Base-by-base conservation (phyloP, 1,284 basidiomycete genomes). In the Papiliotrema laurentii region DNA sequence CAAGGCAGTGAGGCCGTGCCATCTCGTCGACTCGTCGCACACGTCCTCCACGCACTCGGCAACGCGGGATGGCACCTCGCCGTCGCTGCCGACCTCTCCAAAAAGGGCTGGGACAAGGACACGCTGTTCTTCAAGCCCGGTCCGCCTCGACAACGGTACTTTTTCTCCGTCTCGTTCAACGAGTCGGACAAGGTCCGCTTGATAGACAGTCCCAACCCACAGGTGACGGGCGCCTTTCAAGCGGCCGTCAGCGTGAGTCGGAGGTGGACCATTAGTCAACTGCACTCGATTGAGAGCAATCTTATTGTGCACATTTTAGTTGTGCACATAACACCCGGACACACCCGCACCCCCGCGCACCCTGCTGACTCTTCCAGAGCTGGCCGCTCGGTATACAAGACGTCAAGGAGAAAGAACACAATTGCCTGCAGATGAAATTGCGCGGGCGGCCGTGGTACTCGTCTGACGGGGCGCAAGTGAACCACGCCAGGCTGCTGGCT, bases 131-230 rank as follows among this genome's bases (percentile, higher is more conserved):
- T 72, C 53, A 60, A 58, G 33, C 49, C 58, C 1, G 66, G 64
- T 4, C 57, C 59, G 19, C 56, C 62, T 2, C 24, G 48, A 2
- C 56, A 61, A 46, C 54, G 63, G 24, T 58, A 53, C 30, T 63
- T 65, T 55, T 72, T 70, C 49, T 33, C 56, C 13, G 47, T 72
- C 2, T 54, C 55, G 5, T 69, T 72, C 51, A 68, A 70, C 45
- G 63, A 68, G 50, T 45, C 31, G 5, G 68, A 72, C 45, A 70
- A 69, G 59, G 55, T 72, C 22, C 56, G 69, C n/a, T 47, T 72
- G 18, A 70, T 72, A 18, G 69, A 72, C 48, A 47, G 60, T 30
- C 68, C 69, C 2, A 55, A 60, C 42, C 54, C 51, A 2, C 35
- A 30, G 10, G 49, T 62, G 14, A 58, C 50, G 43, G 34, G 57